Evolutionary conservation across 139 green algal genomes (phyloP), one percentile per base, ranked within the genome.

Genomic region (Closterium sp.): DNA sequence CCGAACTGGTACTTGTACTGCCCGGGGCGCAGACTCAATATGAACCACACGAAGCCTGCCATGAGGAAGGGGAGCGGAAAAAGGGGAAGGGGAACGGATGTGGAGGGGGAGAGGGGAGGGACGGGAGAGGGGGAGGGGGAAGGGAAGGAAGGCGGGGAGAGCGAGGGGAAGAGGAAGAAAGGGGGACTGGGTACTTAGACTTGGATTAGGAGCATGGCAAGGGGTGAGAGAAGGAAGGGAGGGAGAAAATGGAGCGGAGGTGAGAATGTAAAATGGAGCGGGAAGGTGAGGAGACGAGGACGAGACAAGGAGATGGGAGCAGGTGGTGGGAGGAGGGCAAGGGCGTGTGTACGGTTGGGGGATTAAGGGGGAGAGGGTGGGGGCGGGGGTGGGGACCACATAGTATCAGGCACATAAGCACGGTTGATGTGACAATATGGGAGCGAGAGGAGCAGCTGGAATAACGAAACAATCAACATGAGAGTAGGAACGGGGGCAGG

Each of bases 1-100:
- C 96, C 95, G 96, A 99, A 99, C 94, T 99, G 98, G 95, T 98
- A 98, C 88, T 97, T 91, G 95, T 98, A 99, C 92, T 96, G 95
- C 38, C 97, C 95, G 92, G 97, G 97, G 94, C 98, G 95, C 89
- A 99, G 95, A 85, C 94, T 97, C 91, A 99, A 94, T 45, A 99
- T 98, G 95, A 99, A 99, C 88, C 62, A 89, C 28, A 94, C 91
- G 31, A 94, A 94, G 19, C 91, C 91, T 94, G 89, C 89, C n/a
- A 22, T 11, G 22, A 21, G 84, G 84, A 9, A 22, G 22, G 84
- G 84, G 84, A 21, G 79, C 42, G 50, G 50, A 70, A 17, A 70
- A 70, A 70, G 17, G 17, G 11, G 50, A 7, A 70, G 50, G 34
- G 34, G 34, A 42, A 6, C 4, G 6, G 34, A 42, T 42, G 34